Evolutionary conservation across 495 filamentous ascomycete genomes (phyloP).

Genomic region (Bathelium albidoporum): DNA sequence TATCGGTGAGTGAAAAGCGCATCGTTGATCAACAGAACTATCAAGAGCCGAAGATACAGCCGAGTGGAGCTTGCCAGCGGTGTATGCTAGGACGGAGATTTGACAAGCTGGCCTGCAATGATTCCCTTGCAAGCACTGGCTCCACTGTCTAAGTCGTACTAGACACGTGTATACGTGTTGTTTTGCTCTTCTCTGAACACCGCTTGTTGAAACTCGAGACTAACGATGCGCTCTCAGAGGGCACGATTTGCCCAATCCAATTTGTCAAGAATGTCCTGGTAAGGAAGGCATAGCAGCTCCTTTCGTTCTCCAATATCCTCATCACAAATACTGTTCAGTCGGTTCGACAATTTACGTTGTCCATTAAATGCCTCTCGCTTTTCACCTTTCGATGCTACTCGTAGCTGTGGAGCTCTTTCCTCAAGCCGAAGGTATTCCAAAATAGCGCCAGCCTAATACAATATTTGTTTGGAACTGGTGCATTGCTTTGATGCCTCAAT

Average conservation of each 20-base stretch:
- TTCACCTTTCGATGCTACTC: too few species aligned
- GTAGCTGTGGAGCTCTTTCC: too few species aligned
- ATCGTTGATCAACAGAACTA: not conserved
- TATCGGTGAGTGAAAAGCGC: constrained; percentile 11
- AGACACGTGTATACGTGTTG: not conserved
- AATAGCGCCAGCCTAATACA: too few species aligned
- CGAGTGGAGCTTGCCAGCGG: not conserved
- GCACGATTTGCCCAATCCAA: constrained; percentile 59
- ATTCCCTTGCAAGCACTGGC: not conserved
- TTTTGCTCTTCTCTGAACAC: not conserved
- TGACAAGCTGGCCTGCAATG: not conserved
- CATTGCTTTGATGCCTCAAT: too few species aligned
- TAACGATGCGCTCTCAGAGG: constrained; percentile 39
- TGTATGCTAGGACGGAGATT: not conserved
- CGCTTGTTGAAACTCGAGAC: not conserved
- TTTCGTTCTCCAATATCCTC: not conserved
- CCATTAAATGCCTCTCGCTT: too few species aligned
- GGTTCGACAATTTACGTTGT: too few species aligned
- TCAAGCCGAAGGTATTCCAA: too few species aligned
- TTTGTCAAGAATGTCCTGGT: constrained; percentile 64
- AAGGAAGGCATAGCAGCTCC: constrained; percentile 27
- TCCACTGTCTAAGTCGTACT: not conserved
- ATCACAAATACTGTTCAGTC: not conserved
- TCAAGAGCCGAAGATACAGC: not conserved
- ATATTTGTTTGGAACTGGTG: too few species aligned